These are phyloP conservation scores for Phytophthora citricola DNA, from an alignment of 352 stramenopile species.

Conservation along the genomic window DNA sequence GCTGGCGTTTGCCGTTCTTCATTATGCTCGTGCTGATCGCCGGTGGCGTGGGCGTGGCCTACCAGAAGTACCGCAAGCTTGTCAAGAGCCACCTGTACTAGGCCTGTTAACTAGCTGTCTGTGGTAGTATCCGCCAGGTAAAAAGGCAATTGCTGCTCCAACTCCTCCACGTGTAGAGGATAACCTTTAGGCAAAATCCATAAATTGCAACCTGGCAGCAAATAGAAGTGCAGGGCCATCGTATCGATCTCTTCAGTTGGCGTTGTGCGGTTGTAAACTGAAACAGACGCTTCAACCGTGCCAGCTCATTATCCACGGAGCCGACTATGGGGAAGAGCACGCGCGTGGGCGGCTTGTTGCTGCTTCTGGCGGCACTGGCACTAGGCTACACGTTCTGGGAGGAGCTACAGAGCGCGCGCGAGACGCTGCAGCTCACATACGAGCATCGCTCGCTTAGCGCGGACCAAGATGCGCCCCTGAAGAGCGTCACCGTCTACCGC, in stretches of 20 bases:
- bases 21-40: slow-evolving; percentile 72
- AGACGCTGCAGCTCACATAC: slow-evolving; percentile 75
- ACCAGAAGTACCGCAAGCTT: slow-evolving; percentile 90
- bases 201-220: slow-evolving; percentile 16
- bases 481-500: slow-evolving; percentile 80
- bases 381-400: slow-evolving; percentile 64
- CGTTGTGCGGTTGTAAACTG: slow-evolving; percentile 21
- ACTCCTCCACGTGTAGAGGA: slow-evolving; percentile 18
- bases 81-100: slow-evolving; percentile 88
- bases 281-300: slow-evolving; percentile 12
- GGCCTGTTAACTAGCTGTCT: slow-evolving; percentile 24
- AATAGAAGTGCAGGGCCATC: slow-evolving; percentile 21
- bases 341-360: slow-evolving; percentile 50
- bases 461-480: slow-evolving; percentile 42
- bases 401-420: slow-evolving; percentile 42
- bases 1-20: slow-evolving; percentile 87
- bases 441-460: slow-evolving; percentile 58
- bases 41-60: slow-evolving; percentile 62
- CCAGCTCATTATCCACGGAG: slow-evolving; percentile 12
- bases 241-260: slow-evolving; percentile 5
- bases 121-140: slow-evolving; percentile 29
- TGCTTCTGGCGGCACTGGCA: slow-evolving; percentile 44
- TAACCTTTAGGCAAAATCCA: slow-evolving; percentile 2
- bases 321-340: slow-evolving; percentile 58
- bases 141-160: slow-evolving; percentile 7